Evolutionary conservation across 2,329 filamentous ascomycete species (phyloP).

Genomic region (Amylocarpus encephaloides): DNA sequence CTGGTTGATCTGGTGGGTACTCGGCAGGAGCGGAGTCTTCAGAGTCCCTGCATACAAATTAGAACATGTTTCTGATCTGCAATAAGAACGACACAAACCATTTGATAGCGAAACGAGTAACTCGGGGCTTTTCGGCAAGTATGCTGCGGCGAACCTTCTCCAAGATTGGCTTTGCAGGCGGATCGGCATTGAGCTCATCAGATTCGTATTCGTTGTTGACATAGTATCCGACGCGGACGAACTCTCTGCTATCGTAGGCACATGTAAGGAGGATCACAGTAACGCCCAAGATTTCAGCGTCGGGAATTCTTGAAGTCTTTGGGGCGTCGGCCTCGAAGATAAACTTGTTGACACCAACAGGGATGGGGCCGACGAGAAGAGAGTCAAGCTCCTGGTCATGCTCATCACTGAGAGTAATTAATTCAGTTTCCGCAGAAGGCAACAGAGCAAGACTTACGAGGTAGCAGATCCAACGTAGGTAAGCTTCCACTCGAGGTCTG

Average conservation of each 20-base stretch:
- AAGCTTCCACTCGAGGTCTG: slow-evolving; percentile 98
- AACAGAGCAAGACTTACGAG: slow-evolving; percentile 56
- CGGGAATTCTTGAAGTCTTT: slow-evolving; percentile 82
- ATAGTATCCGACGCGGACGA: slow-evolving; percentile 97
- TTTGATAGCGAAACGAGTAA: slow-evolving; percentile 97
- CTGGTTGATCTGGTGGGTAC: slow-evolving; percentile 94
- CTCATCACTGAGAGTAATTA: slow-evolving; percentile 42
- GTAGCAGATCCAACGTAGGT: slow-evolving; percentile 98
- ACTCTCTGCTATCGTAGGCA: slow-evolving; percentile 93
- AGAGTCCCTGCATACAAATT: slow-evolving; percentile 66
- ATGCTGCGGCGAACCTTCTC: slow-evolving; percentile 91
- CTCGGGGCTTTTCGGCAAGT: slow-evolving; percentile 91
- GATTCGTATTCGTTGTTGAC: slow-evolving; percentile 99
- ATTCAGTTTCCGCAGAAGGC: neutral
- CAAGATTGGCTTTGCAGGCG: slow-evolving; percentile 84
- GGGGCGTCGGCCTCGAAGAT: slow-evolving; percentile 93
- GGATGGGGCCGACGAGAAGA: slow-evolving; percentile 93
- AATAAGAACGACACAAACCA: slow-evolving; percentile 57
- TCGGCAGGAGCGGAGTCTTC: slow-evolving; percentile 93
- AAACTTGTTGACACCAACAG: slow-evolving; percentile 97
- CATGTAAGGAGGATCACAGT: slow-evolving; percentile 96
- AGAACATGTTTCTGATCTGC: slow-evolving; percentile 12
- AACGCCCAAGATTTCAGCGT: slow-evolving; percentile 91
- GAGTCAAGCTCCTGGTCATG: slow-evolving; percentile 98
- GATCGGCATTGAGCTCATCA: slow-evolving; percentile 81